These are phyloP conservation scores for Cephaloascus albidus DNA, from an alignment of 805 yeast genomes.

Conservation along the genomic window DNA sequence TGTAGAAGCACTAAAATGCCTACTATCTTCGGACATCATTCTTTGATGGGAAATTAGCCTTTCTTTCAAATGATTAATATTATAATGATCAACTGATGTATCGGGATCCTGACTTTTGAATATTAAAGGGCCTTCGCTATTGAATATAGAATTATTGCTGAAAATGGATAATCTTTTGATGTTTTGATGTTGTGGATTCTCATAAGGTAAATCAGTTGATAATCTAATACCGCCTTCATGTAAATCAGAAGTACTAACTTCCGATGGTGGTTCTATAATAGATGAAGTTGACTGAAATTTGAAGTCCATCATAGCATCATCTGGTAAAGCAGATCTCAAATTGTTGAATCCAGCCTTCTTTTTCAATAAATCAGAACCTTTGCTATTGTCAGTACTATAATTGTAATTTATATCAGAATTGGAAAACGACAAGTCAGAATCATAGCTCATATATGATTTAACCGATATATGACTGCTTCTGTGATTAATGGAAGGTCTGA, in stretches of 20 bases:
- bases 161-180: neutral
- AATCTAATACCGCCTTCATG: no score
- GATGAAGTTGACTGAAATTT: neutral
- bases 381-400: conserved; percentile 6
- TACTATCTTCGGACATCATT: neutral
- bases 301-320: neutral
- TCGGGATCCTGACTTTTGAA: neutral
- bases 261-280: neutral
- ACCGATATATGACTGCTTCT: conserved; percentile 26
- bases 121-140: neutral
- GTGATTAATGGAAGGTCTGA: conserved; percentile 14
- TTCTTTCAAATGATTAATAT: neutral
- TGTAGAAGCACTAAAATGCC: neutral
- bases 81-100: neutral
- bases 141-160: neutral
- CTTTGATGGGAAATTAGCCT: neutral
- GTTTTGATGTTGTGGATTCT: neutral
- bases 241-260: neutral
- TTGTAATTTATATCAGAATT: conserved; percentile 5
- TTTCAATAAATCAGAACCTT: conserved; percentile 18
- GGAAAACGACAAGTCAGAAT: conserved; percentile 38
- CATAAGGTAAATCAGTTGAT: no score
- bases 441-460: conserved; percentile 51
- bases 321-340: conserved; percentile 21
- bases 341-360: conserved; percentile 44